Base-by-base conservation (phyloP, 139 green algal species). In the Chlorella vulgaris region DNA sequence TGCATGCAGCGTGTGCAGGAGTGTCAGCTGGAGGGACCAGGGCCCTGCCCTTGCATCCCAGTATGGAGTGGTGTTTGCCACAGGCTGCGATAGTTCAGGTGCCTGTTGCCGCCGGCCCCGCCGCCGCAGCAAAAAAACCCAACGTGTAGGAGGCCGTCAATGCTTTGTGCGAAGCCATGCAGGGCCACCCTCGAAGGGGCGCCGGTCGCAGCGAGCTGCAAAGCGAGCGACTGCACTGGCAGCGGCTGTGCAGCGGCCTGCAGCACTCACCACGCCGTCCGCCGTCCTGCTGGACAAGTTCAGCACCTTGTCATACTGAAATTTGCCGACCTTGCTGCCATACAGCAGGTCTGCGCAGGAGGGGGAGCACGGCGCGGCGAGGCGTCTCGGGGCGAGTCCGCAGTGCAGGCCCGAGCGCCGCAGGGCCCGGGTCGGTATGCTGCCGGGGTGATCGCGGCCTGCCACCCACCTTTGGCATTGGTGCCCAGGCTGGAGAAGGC, bases 221-320 rank as follows among this genome's bases (percentile, higher is more conserved):
- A 58, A 10, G 15, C 47, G 10, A 58, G 47, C 21, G 18, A 65
- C 5, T 21, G 15, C 55, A 65, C 22, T 65, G 18, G 18, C 55
- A 31, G 18, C 18, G 5, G 55, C 38, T 74, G 67, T 3, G 33
- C 22, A 28, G 10, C 40, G 58, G 35, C 39, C 68, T 75, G 19
- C 6, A 58, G 21, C 13, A 47, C 88, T 81, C 74, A 91, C 88
- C 84, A 92, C 84, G 31, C 88, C 88, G 84, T 92, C 88, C 38
- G 82, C 78, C 1, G 88, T 92, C 29, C 61, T 88, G 50, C 58
- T 89, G 69, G 78, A 78, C 4, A 91, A 40, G n/a, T 71, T 87
- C 36, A 88, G 42, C 1, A 85, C 62, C 58, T 90, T 84, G 39
- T 89, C 69, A 71, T 84, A 90, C 70, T 88, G 81, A 58, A 87